Evolutionary conservation across 768 basidiomycete genomes (phyloP).

Genomic region (Leccinum rimulosum): DNA sequence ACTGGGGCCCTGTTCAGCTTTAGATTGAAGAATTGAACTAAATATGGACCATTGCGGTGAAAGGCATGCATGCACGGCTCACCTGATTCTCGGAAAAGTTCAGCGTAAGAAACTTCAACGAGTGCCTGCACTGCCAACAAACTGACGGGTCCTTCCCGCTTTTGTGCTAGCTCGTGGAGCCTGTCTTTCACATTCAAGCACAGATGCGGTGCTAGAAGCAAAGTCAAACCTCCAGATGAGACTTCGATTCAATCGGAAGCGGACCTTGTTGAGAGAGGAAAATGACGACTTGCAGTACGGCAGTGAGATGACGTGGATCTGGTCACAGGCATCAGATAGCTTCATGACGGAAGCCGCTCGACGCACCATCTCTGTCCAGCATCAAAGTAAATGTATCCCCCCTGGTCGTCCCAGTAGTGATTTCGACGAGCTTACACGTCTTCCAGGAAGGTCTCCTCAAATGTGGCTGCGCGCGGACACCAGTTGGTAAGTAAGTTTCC

Average conservation of each 20-base stretch:
- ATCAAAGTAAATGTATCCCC: constrained; percentile 10
- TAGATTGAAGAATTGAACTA: neutral
- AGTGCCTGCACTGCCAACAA: constrained; percentile 22
- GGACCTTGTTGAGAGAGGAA: constrained; percentile 7
- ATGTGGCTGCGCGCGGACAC: neutral
- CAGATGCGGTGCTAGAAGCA: constrained; percentile 3
- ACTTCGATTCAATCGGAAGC: neutral
- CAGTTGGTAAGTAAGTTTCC: neutral
- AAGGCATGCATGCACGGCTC: neutral
- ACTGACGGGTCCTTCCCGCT: constrained; percentile 11
- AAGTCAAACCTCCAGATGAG: neutral
- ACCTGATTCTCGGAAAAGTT: constrained; percentile 12
- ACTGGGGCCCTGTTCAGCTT: neutral
- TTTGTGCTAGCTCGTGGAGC: constrained; percentile 13
- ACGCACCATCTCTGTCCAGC: constrained; percentile 8
- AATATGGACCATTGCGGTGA: neutral
- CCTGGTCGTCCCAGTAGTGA: neutral
- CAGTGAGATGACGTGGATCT: constrained; percentile 13
- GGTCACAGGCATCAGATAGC: neutral
- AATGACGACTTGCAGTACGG: constrained; percentile 14
- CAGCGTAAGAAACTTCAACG: constrained; percentile 12
- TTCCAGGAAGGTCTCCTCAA: neutral
- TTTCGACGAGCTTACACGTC: constrained; percentile 5
- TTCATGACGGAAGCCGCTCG: no score
- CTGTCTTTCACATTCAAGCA: constrained; percentile 6